Evolutionary conservation across 2,329 filamentous ascomycete species (phyloP).

Genomic region (Penicillium vulpinum): DNA sequence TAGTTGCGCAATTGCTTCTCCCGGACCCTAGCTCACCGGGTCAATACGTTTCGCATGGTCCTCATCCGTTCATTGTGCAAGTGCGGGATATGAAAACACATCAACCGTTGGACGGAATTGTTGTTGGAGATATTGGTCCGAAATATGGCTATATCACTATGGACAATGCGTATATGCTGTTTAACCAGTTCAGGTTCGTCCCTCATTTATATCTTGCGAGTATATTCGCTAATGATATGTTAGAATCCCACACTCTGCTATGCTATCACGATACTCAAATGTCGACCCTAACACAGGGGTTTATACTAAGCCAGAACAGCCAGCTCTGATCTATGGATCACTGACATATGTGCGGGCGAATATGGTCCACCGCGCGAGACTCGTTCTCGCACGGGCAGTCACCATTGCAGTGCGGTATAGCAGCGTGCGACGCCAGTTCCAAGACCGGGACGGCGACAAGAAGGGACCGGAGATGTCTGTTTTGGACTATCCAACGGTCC

Average conservation of each 20-base stretch:
- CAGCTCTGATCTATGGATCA: slow-evolving; percentile 53
- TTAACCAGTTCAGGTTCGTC: slow-evolving; percentile 44
- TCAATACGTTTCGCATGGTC: slow-evolving; percentile 49
- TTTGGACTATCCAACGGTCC: slow-evolving; percentile 56
- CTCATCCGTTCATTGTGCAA: slow-evolving; percentile 55
- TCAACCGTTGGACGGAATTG: slow-evolving; percentile 49
- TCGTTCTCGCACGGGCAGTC: slow-evolving; percentile 55
- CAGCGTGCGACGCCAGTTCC: slow-evolving; percentile 52
- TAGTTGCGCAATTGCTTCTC: slow-evolving; percentile 54
- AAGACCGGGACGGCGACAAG: slow-evolving; percentile 52
- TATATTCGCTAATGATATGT: neutral
- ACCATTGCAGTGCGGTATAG: slow-evolving; percentile 55
- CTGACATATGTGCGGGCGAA: slow-evolving; percentile 51
- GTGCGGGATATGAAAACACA: slow-evolving; percentile 53
- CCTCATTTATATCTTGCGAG: neutral
- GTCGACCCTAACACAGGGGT: slow-evolving; percentile 49
- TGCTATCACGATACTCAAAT: slow-evolving; percentile 52
- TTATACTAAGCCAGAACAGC: slow-evolving; percentile 50
- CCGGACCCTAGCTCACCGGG: slow-evolving; percentile 32
- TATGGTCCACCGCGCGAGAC: slow-evolving; percentile 48
- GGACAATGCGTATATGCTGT: slow-evolving; percentile 58
- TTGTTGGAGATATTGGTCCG: slow-evolving; percentile 57
- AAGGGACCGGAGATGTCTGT: slow-evolving; percentile 51
- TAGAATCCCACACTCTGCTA: slow-evolving; percentile 49
- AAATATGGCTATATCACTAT: slow-evolving; percentile 56